These are phyloP conservation scores for Ogataea siamensis DNA, from an alignment of 805 yeast species.

Conservation along the genomic window DNA sequence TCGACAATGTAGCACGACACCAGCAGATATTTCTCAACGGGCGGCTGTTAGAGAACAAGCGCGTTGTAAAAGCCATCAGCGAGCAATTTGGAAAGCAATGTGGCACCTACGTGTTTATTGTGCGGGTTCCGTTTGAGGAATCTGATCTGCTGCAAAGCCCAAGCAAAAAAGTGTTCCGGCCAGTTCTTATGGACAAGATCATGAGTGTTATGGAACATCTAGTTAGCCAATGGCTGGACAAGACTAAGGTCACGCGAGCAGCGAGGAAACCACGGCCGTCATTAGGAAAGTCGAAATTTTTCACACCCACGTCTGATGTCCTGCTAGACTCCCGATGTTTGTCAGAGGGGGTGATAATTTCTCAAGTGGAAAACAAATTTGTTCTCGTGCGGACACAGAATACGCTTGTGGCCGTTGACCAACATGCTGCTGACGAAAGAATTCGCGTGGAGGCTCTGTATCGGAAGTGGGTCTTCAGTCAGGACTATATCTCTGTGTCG, in stretches of 20 bases:
- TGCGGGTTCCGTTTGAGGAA: constrained; percentile 1
- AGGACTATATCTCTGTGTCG: neutral
- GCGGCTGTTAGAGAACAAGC: constrained; percentile 29
- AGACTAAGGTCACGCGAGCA: neutral
- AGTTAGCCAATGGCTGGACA: neutral
- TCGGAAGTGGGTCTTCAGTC: constrained; percentile 33
- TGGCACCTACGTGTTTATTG: neutral
- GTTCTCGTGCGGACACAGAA: constrained; percentile 42
- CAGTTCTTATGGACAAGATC: constrained; percentile 18
- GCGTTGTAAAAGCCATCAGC: constrained; percentile 25
- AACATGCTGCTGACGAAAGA: constrained; percentile 85
- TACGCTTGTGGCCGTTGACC: constrained; percentile 55
- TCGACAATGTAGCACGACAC: constrained; percentile 33
- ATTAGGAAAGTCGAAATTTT: constrained; percentile 17
- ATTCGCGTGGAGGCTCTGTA: constrained; percentile 54
- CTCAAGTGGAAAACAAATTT: constrained; percentile 65
- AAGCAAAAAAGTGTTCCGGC: constrained; percentile 30
- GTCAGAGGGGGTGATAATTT: constrained; percentile 36
- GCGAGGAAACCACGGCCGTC: neutral
- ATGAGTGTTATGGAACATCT: neutral
- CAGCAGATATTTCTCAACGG: constrained; percentile 50
- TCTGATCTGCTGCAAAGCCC: constrained; percentile 44
- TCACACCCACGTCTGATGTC: constrained; percentile 10
- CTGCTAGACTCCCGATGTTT: constrained; percentile 26
- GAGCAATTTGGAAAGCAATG: neutral